Base-by-base conservation (phyloP, 495 filamentous ascomycete species). In the Trichoderma erinaceum region DNA sequence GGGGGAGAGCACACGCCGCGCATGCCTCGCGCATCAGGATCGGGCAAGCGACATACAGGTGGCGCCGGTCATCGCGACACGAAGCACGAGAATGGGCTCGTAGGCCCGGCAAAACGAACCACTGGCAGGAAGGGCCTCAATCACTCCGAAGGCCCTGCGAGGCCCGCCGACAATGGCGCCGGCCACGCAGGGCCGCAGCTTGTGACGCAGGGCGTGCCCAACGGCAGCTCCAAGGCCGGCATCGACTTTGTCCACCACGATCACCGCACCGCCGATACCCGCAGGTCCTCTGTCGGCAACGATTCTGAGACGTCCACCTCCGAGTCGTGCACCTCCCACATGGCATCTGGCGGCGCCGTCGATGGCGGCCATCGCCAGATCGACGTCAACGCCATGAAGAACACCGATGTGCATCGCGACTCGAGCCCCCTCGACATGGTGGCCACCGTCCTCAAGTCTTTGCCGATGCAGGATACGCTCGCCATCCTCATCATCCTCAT, bases 401-500 rank as follows among this genome's bases (percentile, higher is more conserved):
- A 88, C 71, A 85, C 86, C 44, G 80, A 87, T 68, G 86, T 85
- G 64, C 84, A 87, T 69, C 83, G 83, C 67, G 86, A 84, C 69
- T 76, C 80, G 2, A 88, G 89, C 68, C 87, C 89, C 61, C 77
- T 95, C 67, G 86, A 88, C 70, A 78, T 93, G 67, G 87, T 88
- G 64, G 84, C 90, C 69, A 97, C 94, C 52, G 95, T 99, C 69
- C 86, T 99, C 70, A 85, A 86, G 70, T 93, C 92, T 32, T 97
- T 92, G 73, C 95, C 95, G 29, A 87, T 97, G 70, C 88, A 91
- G 77, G 95, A 99, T 81, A 97, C 95, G 67, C 91, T 99, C 78
- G 93, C 95, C 74, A 97, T 99, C 75, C 84, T 99, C 75, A 97
- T 99, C 77, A 90, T 99, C 75, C 87, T 99, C 67, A 88, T 99